A percentile compares a stretch with the other conserved stretches of the same genome.
These are phyloP conservation scores for Rhamnella rubrinervis DNA, from an alignment of 331 rosid species.

Conservation along the genomic window DNA sequence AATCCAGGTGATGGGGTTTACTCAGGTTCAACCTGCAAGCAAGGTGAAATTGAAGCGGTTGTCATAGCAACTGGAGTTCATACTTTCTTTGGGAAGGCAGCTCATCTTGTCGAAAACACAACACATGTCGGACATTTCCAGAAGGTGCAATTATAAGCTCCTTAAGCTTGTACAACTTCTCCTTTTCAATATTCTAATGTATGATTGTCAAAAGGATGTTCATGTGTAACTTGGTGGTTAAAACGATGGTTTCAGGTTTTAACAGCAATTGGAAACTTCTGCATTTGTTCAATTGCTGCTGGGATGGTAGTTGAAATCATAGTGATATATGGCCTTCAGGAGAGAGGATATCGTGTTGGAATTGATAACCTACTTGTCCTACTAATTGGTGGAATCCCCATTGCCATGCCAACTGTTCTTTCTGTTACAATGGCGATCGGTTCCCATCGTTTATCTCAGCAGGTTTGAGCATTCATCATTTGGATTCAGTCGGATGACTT, in stretches of 20 bases:
- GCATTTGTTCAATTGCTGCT: conserved; percentile 73
- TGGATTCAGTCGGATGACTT: not conserved
- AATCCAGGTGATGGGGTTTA: conserved; percentile 65
- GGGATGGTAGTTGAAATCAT: conserved; percentile 68
- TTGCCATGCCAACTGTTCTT: conserved; percentile 90
- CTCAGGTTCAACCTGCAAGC: conserved; percentile 87
- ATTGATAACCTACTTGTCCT: conserved; percentile 73
- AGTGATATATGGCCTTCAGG: conserved; percentile 41
- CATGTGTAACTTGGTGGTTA: no score
- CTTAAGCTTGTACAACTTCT: not conserved
- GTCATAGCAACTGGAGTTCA: conserved; percentile 85
- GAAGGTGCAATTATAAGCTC: conserved; percentile 35
- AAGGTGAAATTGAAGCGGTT: conserved; percentile 78
- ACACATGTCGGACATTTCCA: conserved; percentile 79
- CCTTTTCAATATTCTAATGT: not conserved
- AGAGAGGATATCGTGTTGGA: conserved; percentile 42
- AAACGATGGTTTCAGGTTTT: conserved; percentile 48
- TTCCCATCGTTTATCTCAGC: conserved; percentile 61
- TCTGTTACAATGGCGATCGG: conserved; percentile 89
- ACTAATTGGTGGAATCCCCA: conserved; percentile 81
- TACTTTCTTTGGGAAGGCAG: conserved; percentile 81
- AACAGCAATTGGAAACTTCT: conserved; percentile 69
- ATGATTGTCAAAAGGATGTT: not conserved
- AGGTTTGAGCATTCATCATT: conserved; percentile 43
- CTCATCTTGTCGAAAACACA: conserved; percentile 82